A percentile compares a stretch with the other conserved stretches of the same genome.
phyloP scores from a whole-genome alignment of 345 rosid species.

The Eutrema yunnanense region DNA sequence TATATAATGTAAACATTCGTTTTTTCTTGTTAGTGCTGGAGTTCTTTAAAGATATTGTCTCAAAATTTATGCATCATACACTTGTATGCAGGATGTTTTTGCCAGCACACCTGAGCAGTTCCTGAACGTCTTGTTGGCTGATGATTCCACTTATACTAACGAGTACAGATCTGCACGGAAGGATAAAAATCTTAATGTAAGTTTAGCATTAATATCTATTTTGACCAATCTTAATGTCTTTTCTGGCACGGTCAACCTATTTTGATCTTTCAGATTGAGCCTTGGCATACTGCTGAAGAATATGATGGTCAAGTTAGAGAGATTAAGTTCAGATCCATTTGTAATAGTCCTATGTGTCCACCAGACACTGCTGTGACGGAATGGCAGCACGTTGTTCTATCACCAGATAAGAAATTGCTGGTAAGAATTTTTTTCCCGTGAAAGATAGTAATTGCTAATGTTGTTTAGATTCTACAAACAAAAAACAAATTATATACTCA shows the following conservation, averaged over 20 bases:
- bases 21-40: background rate
- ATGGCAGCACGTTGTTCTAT: slow-evolving; percentile 77
- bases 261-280: slow-evolving; percentile 66
- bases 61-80: slow-evolving; percentile 4
- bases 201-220: slow-evolving; percentile 21
- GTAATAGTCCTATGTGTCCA: slow-evolving; percentile 98
- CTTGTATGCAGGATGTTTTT: slow-evolving; percentile 54
- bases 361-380: slow-evolving; percentile 97
- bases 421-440: slow-evolving; percentile 31
- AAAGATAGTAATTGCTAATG: background rate
- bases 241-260: background rate
- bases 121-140: slow-evolving; percentile 54
- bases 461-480: background rate
- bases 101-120: slow-evolving; percentile 74
- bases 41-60: slow-evolving; percentile 4
- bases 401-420: slow-evolving; percentile 71
- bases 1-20: slow-evolving; percentile 50
- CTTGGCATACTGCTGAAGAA: slow-evolving; percentile 88
- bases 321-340: slow-evolving; percentile 70
- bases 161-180: slow-evolving; percentile 69
- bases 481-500: background rate
- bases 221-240: no score
- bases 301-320: slow-evolving; percentile 98
- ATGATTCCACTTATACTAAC: slow-evolving; percentile 55
- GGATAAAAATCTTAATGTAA: slow-evolving; percentile 76